These are phyloP conservation scores for Eimeria brunetti DNA, from an alignment of 169 alveolate genomes.

Conservation along the genomic window DNA sequence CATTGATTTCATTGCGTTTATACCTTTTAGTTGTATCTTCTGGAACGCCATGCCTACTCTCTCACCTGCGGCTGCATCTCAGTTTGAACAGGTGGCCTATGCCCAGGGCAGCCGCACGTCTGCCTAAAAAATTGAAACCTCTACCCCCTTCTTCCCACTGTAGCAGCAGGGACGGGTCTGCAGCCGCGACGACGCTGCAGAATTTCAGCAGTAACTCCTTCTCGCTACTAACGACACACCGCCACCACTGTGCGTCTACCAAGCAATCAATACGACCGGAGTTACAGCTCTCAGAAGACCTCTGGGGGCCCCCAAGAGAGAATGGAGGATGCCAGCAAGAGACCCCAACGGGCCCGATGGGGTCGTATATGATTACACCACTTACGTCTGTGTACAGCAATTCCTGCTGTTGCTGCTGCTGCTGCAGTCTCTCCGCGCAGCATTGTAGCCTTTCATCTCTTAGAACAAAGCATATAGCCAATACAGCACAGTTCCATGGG, in stretches of 20 bases:
- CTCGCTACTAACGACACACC: constrained; percentile 67
- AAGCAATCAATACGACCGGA: not conserved
- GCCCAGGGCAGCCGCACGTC: constrained; percentile 77
- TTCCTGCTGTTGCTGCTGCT: constrained; percentile 42
- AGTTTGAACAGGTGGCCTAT: constrained; percentile 21
- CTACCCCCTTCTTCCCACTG: constrained; percentile 74
- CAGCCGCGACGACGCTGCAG: constrained; percentile 38
- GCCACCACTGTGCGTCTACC: constrained; percentile 53
- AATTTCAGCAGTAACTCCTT: constrained; percentile 41
- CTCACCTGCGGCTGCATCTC: constrained; percentile 69
- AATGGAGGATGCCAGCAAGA: constrained; percentile 2
- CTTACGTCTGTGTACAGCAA: constrained; percentile 31
- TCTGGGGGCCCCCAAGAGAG: not conserved
- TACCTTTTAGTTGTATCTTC: not conserved
- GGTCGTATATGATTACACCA: constrained; percentile 43
- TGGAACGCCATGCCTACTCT: not conserved
- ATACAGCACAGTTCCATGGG: constrained; percentile 65
- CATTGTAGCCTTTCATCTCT: constrained; percentile 77
- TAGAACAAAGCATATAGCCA: constrained; percentile 73
- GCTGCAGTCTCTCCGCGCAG: constrained; percentile 14
- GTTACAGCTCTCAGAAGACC: not conserved
- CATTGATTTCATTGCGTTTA: not conserved
- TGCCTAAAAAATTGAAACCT: constrained; percentile 56
- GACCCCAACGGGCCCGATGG: constrained; percentile 1
- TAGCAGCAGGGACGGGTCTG: constrained; percentile 72